phyloP scores from a whole-genome alignment of 169 alveolate genomes.

The Plasmodium knowlesi region DNA sequence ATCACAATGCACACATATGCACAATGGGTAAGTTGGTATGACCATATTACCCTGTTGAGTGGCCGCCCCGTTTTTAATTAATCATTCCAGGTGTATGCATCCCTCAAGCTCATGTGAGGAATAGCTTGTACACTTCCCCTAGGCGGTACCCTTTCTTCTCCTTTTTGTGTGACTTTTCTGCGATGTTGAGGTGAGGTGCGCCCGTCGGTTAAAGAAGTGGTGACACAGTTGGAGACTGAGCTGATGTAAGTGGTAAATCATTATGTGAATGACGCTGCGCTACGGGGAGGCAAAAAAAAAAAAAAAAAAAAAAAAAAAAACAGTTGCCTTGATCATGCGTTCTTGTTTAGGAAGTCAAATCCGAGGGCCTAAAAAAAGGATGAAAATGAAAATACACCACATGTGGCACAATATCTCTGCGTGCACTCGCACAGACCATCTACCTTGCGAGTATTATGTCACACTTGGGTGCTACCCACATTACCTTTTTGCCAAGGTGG shows the following conservation, averaged over 20 bases:
- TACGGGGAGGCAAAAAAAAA: neutral
- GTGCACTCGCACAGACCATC: neutral
- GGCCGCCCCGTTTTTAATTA: neutral
- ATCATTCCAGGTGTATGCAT: neutral
- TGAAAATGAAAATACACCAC: neutral
- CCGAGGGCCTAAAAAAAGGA: slow-evolving; percentile 57
- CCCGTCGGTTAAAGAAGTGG: neutral
- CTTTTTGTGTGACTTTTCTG: neutral
- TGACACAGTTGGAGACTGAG: neutral
- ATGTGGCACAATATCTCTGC: neutral
- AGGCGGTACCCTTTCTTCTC: no score
- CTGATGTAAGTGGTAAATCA: neutral
- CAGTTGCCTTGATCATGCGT: slow-evolving; percentile 16
- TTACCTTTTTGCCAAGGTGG: slow-evolving; percentile 66
- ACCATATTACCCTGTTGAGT: neutral
- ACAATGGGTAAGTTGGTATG: neutral
- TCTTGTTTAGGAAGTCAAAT: slow-evolving; percentile 71
- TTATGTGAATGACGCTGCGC: neutral
- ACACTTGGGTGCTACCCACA: neutral
- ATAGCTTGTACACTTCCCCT: neutral
- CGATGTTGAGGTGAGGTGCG: neutral
- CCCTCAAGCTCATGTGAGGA: neutral
- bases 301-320: neutral
- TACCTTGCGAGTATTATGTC: neutral
- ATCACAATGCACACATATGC: neutral